Percentiles rank a stretch among this genome's conserved stretches.
Evolutionary conservation across 2,329 filamentous ascomycete genomes (phyloP).

Genomic region (Colletotrichum tropicicola): DNA sequence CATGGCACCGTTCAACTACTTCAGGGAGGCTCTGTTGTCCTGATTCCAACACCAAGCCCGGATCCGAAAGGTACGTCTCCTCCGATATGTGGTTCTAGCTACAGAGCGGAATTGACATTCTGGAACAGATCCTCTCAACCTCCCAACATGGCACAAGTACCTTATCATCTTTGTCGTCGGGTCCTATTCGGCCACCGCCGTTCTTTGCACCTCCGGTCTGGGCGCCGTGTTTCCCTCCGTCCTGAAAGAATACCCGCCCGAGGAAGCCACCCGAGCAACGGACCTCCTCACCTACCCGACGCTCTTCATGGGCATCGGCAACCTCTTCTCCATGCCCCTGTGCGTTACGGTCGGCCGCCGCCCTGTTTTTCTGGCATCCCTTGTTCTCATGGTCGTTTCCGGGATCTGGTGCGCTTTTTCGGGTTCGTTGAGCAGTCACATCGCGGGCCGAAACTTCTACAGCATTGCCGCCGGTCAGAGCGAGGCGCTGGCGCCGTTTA

Average conservation of each 20-base stretch:
- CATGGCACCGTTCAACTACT: conserved; percentile 13
- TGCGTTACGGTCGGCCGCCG: conserved; percentile 41
- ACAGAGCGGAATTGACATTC: not conserved
- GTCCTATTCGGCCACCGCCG: conserved; percentile 26
- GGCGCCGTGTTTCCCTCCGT: conserved; percentile 27
- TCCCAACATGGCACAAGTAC: conserved; percentile 35
- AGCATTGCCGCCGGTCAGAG: conserved; percentile 43
- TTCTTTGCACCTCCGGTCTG: conserved; percentile 30
- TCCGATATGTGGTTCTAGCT: not conserved
- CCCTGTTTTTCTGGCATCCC: conserved; percentile 39
- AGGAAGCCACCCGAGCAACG: conserved; percentile 14
- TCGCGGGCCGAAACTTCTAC: conserved; percentile 39
- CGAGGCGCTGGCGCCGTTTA: conserved; percentile 36
- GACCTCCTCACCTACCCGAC: conserved; percentile 43
- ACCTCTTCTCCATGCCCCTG: conserved; percentile 43
- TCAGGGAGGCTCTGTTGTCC: conserved; percentile 26
- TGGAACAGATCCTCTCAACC: conserved; percentile 37
- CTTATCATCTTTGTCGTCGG: conserved; percentile 34
- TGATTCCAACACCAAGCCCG: conserved; percentile 35
- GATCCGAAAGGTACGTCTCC: conserved; percentile 35
- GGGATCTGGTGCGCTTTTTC: conserved; percentile 30
- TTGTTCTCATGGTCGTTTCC: conserved; percentile 36
- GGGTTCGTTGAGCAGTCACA: not conserved
- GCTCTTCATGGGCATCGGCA: conserved; percentile 39
- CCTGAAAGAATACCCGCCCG: conserved; percentile 30